These are phyloP conservation scores for Grosmannia penicillata DNA, from an alignment of 2,329 filamentous ascomycete species.

Conservation along the genomic window DNA sequence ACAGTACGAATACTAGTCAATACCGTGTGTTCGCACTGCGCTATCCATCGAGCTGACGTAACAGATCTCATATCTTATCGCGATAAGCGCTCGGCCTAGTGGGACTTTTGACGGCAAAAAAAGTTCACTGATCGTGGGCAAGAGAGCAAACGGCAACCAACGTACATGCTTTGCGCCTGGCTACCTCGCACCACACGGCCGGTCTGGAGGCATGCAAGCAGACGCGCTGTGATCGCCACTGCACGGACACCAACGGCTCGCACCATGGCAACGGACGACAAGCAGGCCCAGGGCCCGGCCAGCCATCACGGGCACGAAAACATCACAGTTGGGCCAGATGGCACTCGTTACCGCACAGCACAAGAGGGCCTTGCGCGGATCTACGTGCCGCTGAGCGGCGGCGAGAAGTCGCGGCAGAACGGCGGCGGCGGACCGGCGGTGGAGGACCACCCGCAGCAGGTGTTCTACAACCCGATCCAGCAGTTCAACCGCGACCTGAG, in stretches of 20 bases:
- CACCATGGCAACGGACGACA: not conserved
- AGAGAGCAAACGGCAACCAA: too few relatives aligned
- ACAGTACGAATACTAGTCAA: too few relatives aligned
- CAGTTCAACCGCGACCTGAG: constrained; percentile 97
- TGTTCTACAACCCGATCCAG: constrained; percentile 98
- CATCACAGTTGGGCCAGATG: constrained; percentile 16
- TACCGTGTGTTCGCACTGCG: too few relatives aligned
- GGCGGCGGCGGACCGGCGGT: constrained; percentile 26
- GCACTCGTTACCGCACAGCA: constrained; percentile 34
- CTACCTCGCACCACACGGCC: too few relatives aligned
- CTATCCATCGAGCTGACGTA: too few relatives aligned
- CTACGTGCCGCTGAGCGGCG: constrained; percentile 30
- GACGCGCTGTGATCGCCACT: too few relatives aligned
- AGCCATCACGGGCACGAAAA: not conserved
- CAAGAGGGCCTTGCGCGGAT: constrained; percentile 44
- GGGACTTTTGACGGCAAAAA: too few relatives aligned
- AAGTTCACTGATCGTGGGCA: too few relatives aligned
- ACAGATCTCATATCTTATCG: too few relatives aligned
- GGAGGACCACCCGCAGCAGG: constrained; percentile 53
- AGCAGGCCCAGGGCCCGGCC: not conserved
- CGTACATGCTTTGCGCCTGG: too few relatives aligned
- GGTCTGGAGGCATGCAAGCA: too few relatives aligned
- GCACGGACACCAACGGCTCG: not conserved
- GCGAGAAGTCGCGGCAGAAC: constrained; percentile 14
- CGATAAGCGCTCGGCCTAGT: too few relatives aligned